Conservation (phyloP, 306 rosid species). For the Pyrus pyrifolia region DNA sequence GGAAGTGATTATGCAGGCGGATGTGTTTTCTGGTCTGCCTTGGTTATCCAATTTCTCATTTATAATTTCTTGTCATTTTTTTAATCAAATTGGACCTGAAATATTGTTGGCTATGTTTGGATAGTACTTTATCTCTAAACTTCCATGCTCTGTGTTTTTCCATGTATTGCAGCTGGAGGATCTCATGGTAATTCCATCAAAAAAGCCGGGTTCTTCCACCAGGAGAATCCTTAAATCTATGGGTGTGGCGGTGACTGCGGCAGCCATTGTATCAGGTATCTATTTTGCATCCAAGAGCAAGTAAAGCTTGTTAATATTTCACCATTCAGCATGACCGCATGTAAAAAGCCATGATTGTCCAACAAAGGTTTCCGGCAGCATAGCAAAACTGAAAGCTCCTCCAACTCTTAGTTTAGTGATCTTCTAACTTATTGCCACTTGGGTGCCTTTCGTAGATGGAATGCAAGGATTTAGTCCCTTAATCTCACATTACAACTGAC, state of each 20-base stretch:
- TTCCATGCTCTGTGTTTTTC: background rate
- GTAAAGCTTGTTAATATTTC: slow-evolving; percentile 11
- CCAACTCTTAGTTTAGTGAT: no score
- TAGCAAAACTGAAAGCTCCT: no score
- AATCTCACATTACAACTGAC: background rate
- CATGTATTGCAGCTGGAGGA: slow-evolving; percentile 55
- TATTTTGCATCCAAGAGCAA: slow-evolving; percentile 54
- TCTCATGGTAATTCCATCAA: slow-evolving; percentile 56
- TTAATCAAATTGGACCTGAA: background rate
- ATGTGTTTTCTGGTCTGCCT: background rate
- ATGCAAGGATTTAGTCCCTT: background rate
- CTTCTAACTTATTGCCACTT: no score
- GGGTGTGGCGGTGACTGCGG: slow-evolving; percentile 63
- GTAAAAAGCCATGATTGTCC: no score
- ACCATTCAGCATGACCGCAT: no score
- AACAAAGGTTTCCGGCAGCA: no score
- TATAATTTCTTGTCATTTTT: background rate
- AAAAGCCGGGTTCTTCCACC: slow-evolving; percentile 29
- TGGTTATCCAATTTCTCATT: background rate
- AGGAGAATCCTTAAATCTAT: slow-evolving; percentile 38
- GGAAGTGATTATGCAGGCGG: background rate
- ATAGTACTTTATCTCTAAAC: background rate
- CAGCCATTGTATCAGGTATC: slow-evolving; percentile 72
- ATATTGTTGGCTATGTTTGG: background rate
- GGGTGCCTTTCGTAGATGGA: no score